Base-by-base conservation (phyloP, 2,329 filamentous ascomycete genomes). In the Botrytis galanthina region DNA sequence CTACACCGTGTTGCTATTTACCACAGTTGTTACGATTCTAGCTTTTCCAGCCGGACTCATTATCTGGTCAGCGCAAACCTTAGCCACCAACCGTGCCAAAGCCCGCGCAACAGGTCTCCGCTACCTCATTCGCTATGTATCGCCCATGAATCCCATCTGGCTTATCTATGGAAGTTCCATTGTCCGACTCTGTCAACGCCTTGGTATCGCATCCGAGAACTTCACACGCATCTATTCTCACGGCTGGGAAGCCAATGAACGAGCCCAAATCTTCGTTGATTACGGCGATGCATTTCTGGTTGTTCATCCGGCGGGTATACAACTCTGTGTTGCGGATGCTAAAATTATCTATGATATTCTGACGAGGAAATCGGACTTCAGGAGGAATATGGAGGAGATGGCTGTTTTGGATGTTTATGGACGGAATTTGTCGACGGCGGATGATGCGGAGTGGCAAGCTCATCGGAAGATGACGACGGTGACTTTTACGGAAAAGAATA, bases 201-300 rank as follows among this genome's bases (percentile, higher is more conserved):
- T 71, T 12, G 60, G 70, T 0, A 57, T 72, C n/a, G 46, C 44
- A 46, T 42, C 44, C 4, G 48, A 72, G 3, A 59, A 66, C 16
- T 35, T 66, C 70, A 44, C 44, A 16, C 35, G 35, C 9, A 66
- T 72, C 37, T 67, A 72, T 37, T 59, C 60, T 37, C 54, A 51
- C 29, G 48, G 70, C n/a, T 72, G 61, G 61, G 37, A 64, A 32
- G 70, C 70, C 35, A 72, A 72, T 14, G 37, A 72, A n/a, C 48
- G 61, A 12, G 37, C 61, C 32, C 35, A 59, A 32, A 59, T 67
- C 3, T 48, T 67, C 7, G 48, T 59, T 7, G 48, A 72, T 10
- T 59, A 72, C 37, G 61, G 70, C 3, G 61, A 72, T 72, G 37
- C 39, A 14, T 66, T 72, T 26, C 14, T 72, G 5, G 3, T 67